Conservation (phyloP, 306 rosid species). For the Vicia faba region DNA sequence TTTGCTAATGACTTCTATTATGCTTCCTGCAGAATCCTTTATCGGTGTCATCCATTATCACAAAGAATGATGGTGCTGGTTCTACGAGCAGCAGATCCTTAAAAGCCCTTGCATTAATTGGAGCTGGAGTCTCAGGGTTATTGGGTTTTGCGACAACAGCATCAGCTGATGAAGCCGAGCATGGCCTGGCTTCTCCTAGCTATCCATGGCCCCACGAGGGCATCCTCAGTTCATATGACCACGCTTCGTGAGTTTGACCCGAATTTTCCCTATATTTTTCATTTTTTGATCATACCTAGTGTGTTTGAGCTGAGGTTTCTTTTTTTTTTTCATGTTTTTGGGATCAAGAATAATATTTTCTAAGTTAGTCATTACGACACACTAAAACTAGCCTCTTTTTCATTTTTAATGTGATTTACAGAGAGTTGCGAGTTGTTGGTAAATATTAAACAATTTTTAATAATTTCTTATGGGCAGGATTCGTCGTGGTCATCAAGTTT, state of each 20-base stretch:
- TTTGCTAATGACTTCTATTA: slow-evolving; percentile 28
- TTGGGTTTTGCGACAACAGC: slow-evolving; percentile 76
- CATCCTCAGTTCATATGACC: slow-evolving; percentile 95
- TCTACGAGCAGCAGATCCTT: slow-evolving; percentile 64
- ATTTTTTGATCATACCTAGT: slow-evolving; percentile 69
- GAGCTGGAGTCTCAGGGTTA: slow-evolving; percentile 82
- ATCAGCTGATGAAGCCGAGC: slow-evolving; percentile 96
- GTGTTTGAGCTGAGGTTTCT: slow-evolving; percentile 40
- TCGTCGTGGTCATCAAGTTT: slow-evolving; percentile 99
- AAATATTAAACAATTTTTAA: background rate
- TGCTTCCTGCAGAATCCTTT: slow-evolving; percentile 51
- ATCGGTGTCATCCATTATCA: slow-evolving; percentile 52
- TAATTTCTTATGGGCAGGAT: slow-evolving; percentile 63
- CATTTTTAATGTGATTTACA: slow-evolving; percentile 21
- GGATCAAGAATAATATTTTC: background rate
- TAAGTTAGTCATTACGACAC: background rate
- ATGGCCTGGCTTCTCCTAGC: slow-evolving; percentile 83
- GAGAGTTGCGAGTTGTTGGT: background rate
- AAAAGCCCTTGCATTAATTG: slow-evolving; percentile 82
- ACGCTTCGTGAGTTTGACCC: slow-evolving; percentile 76
- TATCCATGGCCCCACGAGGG: slow-evolving; percentile 99
- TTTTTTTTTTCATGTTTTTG: background rate
- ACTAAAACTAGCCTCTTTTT: background rate
- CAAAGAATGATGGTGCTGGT: slow-evolving; percentile 60
- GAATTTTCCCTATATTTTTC: background rate